These are phyloP conservation scores for Blepharisma stoltei DNA, from an alignment of 73 alveolate species.

Conservation along the genomic window DNA sequence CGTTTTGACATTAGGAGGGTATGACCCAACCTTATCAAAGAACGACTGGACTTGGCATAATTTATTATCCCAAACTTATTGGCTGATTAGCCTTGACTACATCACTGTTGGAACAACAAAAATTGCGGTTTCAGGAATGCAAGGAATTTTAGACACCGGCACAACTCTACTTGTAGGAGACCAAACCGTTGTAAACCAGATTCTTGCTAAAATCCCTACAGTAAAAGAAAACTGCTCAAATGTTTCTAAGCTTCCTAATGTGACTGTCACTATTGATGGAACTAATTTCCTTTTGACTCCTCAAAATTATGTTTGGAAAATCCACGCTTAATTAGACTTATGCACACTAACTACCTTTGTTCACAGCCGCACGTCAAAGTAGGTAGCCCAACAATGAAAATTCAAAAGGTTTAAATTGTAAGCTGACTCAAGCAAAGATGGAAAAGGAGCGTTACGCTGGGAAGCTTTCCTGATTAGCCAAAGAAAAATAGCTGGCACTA, in stretches of 20 bases:
- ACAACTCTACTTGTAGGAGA: conserved; percentile 58
- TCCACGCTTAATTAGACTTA: no score
- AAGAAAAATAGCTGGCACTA: no score
- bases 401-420: no score
- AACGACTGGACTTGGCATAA: conserved; percentile 40
- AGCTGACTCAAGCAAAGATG: no score
- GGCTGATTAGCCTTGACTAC: conserved; percentile 48
- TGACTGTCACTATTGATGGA: conserved; percentile 50
- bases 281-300: conserved; percentile 47
- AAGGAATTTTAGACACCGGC: conserved; percentile 60
- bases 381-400: no score
- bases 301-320: conserved; percentile 52
- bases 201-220: conserved; percentile 46
- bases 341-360: no score
- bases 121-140: conserved; percentile 31
- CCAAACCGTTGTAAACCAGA: conserved; percentile 40
- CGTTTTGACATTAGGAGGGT: conserved; percentile 54
- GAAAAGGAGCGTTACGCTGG: no score
- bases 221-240: conserved; percentile 54
- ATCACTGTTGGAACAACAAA: conserved; percentile 34
- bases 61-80: conserved; percentile 50
- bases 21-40: conserved; percentile 38
- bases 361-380: no score
- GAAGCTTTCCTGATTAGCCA: no score
- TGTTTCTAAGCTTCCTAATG: conserved; percentile 41